phyloP scores from a whole-genome alignment of 306 rosid species.

The Elaeagnus macrophylla region DNA sequence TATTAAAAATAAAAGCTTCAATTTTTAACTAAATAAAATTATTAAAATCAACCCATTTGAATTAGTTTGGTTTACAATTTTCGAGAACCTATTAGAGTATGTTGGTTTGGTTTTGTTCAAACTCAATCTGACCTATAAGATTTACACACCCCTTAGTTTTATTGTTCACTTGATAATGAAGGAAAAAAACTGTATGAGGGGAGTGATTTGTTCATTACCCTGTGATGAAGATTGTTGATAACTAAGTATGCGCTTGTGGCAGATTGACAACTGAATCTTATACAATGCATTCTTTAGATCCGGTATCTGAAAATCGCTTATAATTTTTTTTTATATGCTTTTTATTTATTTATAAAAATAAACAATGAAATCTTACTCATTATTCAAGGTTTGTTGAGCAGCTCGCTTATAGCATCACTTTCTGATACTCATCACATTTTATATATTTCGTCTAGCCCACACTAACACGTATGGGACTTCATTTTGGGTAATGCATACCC shows the following conservation, averaged over 20 bases:
- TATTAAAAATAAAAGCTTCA: too few species aligned
- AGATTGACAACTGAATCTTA: slow-evolving; percentile 4
- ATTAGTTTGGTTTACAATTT: too few species aligned
- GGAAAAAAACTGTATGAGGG: too few species aligned
- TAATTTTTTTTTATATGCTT: slow-evolving; percentile 11
- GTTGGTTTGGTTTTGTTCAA: too few species aligned
- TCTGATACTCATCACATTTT: slow-evolving; percentile 27
- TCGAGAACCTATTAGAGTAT: too few species aligned
- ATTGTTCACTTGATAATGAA: too few species aligned
- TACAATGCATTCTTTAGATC: slow-evolving; percentile 31
- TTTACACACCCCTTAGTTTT: too few species aligned
- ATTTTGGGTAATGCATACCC: slow-evolving; percentile 12
- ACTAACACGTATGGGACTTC: slow-evolving; percentile 25
- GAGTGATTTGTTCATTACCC: slow-evolving; percentile 7
- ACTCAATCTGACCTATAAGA: too few species aligned
- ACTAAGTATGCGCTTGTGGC: slow-evolving; percentile 13
- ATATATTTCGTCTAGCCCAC: slow-evolving; percentile 20
- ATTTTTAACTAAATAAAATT: too few species aligned
- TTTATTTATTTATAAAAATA: slow-evolving; percentile 6
- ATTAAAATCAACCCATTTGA: too few species aligned
- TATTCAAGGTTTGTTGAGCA: slow-evolving; percentile 54
- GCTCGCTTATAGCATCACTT: slow-evolving; percentile 17
- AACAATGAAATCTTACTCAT: slow-evolving; percentile 15
- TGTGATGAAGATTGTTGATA: slow-evolving; percentile 13
- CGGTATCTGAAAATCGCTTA: slow-evolving; percentile 35